Evolutionary conservation across 805 yeast species (phyloP), one percentile per base, ranked within the genome.

Genomic region (Saturnispora serradocipensis): DNA sequence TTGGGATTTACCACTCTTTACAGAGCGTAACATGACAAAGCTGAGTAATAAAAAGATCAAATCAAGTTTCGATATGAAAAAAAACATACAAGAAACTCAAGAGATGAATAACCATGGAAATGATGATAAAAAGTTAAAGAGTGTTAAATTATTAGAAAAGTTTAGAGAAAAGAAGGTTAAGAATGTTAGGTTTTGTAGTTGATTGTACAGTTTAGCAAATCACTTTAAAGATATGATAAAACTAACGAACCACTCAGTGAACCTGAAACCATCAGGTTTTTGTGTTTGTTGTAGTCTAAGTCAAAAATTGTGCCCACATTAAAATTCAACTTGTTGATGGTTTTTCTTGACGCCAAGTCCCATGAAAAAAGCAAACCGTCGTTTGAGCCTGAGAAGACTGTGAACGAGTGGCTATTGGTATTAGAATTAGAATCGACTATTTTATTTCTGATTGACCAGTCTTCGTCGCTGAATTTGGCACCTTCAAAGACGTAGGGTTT

Each of bases 241-340:
- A 83, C 72, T 5, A 83, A 58, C 3, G 75, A 68, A 0, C 84
- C 81, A 61, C 82, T 89, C 5, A 70, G 67, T 4, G 86, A 78
- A 4, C 80, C 65, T 16, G 82, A 72, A 2, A 75, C 62, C 9
- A 82, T 36, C 13, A 74, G 66, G 0, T 67, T 67, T 3, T 59
- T 59, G 13, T 62, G 22, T 18, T 38, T 38, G 16, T 38, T 61
- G 6, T 72, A 75, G 58, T 77, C 81, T 7, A 83, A 76, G 62
- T 80, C 88, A 25, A 81, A 64, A 0, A 81, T 85, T 0, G 81
- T 65, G 0, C 88, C 85, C 5, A 60, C 56, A 59, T 86, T 90
- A 2, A 89, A 90, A 3, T 71, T 68, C 9, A 74, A 63, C 58
- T 82, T 80, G 45, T 71, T 67, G 5, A 72, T 53, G 25, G 82